Base-by-base conservation (phyloP, 148 eudicot genomes). In the Vaccinium myrtillus region DNA sequence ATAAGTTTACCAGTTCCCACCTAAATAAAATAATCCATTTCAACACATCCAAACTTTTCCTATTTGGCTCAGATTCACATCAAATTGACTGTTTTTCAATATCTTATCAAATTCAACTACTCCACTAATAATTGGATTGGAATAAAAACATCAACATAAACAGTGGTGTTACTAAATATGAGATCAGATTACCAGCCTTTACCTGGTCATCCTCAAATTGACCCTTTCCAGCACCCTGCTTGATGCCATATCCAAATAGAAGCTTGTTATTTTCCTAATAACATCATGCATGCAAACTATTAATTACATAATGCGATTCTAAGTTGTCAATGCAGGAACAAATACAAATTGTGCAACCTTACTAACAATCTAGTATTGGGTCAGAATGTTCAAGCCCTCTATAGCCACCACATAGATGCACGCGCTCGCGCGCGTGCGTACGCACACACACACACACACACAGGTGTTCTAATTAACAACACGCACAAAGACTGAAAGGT, bases 241-340 rank as follows among this genome's bases (percentile, higher is more conserved):
- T 79, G 82, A 46, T 16, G 23, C 63, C 82, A 36, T 36, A 56
- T 36, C 51, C 82, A 36, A 79, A 56, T 58, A 58, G 69, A 79
- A 58, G 3, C 19, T 79, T 56, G 69, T 58, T 58, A 4, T 79
- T 58, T 79, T 36, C 70, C 82, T 79, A 39, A 32, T 56, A 13
- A 55, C 27, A 79, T 19, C 14, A 65, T 23, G 71, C 30, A 65
- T 65, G 30, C 71, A 65, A 65, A 65, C 30, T 30, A 65, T 8
- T 12, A 65, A 65, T 63, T n/a, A 63, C 11, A 63, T 63, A 21
- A n/a, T 21, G 25, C 0, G 11, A 63, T 21, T 8, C 27, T 63
- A 63, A 59, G 69, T 32, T 10, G 32, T n/a, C 71, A 65, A 65
- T 65, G 71, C 30, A 65, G 13, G 30, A 65, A 65, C 71, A 65